Base-by-base conservation (phyloP, 805 yeast genomes). In the Saccharomyces mikatae region DNA sequence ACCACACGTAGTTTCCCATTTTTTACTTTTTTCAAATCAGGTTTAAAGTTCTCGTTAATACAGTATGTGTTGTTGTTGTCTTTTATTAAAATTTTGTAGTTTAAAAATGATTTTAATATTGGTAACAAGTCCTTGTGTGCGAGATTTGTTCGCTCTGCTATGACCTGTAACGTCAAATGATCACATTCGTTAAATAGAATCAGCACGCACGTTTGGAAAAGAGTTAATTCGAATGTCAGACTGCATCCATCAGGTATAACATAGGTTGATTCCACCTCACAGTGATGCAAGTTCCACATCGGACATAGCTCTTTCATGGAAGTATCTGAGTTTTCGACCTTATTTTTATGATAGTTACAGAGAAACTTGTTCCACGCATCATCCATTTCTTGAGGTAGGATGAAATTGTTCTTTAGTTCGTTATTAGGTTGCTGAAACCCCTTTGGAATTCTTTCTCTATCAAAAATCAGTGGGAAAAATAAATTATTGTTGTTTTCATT, bases 141-240 rank as follows among this genome's bases (percentile, higher is more conserved):
- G 24, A 64, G 48, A 5, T 52, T 49, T 13, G 58, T 49, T 8
- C 36, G 36, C 4, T 49, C 41, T 11, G 47, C 27, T 6, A 68
- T 56, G 8, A 53, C 52, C 2, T 50, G 48, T 5, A 60, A 52
- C 1, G 59, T 51, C 6, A 64, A 21, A 4, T 29, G 47, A 14
- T 56, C 59, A 6, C 8, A 21, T 1, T 63, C 61, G 53, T 68
- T 65, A 52, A 67, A 66, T 32, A 61, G 52, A 11, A 56, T 51
- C 14, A 69, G 51, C 1, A 68, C 61, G 47, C 62, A 56, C 2
- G 68, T 59, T 53, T 69, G 72, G 41, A 56, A 58, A 24, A 68
- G 44, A 0, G 66, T 66, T 14, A 69, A 48, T 36, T 65, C 66
- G 17, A 69, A 55, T 6, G 47, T 44, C 17, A 69, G 52, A 9